phyloP scores from a whole-genome alignment of 371 early-diverging fungal species.

The Capillidium heterosporum region DNA sequence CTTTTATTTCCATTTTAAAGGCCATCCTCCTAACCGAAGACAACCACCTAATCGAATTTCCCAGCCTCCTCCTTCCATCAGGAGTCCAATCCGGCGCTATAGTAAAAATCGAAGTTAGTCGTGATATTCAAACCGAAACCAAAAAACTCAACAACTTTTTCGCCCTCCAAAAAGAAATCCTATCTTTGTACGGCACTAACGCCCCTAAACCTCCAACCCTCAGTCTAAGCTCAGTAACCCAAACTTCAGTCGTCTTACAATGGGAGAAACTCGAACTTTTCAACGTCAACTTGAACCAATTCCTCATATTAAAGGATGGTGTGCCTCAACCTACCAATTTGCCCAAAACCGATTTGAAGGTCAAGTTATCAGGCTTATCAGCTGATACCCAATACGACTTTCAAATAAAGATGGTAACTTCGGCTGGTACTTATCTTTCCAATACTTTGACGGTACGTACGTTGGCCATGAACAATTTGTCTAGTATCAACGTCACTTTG shows the following conservation, averaged over 20 bases:
- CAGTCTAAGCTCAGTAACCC: conserved; percentile 59
- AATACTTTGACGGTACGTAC: conserved; percentile 62
- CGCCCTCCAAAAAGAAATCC: conserved; percentile 66
- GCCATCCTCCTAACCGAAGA: conserved; percentile 84
- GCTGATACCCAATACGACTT: conserved; percentile 77
- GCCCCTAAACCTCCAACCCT: conserved; percentile 63
- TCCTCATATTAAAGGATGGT: conserved; percentile 73
- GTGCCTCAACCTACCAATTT: conserved; percentile 12
- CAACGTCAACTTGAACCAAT: conserved; percentile 53
- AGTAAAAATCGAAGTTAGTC: conserved; percentile 78
- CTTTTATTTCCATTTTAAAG: conserved; percentile 13
- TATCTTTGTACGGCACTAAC: conserved; percentile 51
- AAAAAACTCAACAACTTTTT: conserved; percentile 62
- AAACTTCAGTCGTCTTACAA: conserved; percentile 71
- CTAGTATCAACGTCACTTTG: conserved; percentile 69
- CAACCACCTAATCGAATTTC: conserved; percentile 95
- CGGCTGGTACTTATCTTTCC: conserved; percentile 63
- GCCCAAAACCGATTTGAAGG: conserved; percentile 27
- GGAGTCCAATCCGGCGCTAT: conserved; percentile 86
- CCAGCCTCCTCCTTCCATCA: conserved; percentile 82
- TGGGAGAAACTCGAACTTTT: conserved; percentile 77
- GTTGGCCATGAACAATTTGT: conserved; percentile 80
- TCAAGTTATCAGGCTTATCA: conserved; percentile 74
- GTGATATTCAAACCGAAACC: conserved; percentile 69
- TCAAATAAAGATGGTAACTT: conserved; percentile 67